These are phyloP conservation scores for Phytophthora crassamura DNA, from an alignment of 352 stramenopile species.

Conservation along the genomic window DNA sequence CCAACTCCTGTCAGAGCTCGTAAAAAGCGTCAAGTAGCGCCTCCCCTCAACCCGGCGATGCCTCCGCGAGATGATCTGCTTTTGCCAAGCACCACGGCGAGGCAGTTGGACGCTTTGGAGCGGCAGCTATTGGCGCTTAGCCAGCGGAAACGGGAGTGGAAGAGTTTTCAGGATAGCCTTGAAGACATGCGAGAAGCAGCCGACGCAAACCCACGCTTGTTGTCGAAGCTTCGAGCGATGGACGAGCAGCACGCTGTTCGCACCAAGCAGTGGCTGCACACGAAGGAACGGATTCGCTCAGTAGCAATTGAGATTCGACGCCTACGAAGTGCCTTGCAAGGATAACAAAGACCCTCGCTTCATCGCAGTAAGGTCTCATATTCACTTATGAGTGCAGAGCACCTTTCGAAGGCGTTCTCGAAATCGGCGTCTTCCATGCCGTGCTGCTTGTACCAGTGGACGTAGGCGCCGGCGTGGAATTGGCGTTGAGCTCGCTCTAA, in stretches of 20 bases:
- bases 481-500: slow-evolving; percentile 56
- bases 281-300: slow-evolving; percentile 31
- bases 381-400: slow-evolving; percentile 41
- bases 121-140: slow-evolving; percentile 27
- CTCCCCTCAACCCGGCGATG: not conserved
- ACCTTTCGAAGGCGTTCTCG: slow-evolving; percentile 49
- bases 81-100: slow-evolving; percentile 15
- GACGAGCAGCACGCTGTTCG: slow-evolving; percentile 25
- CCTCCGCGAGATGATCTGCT: slow-evolving; percentile 1
- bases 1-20: not conserved
- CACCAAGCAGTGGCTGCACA: slow-evolving; percentile 37
- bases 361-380: slow-evolving; percentile 50
- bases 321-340: slow-evolving; percentile 29
- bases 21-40: not conserved
- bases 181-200: slow-evolving; percentile 22
- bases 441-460: slow-evolving; percentile 71
- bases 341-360: slow-evolving; percentile 7
- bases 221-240: slow-evolving; percentile 21
- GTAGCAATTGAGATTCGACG: slow-evolving; percentile 34
- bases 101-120: slow-evolving; percentile 41
- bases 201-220: slow-evolving; percentile 14
- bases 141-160: slow-evolving; percentile 43
- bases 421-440: slow-evolving; percentile 63
- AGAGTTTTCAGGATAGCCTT: slow-evolving; percentile 34
- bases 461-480: slow-evolving; percentile 53